phyloP scores from a whole-genome alignment of 345 rosid genomes.

The Eucalyptus leucophloia region DNA sequence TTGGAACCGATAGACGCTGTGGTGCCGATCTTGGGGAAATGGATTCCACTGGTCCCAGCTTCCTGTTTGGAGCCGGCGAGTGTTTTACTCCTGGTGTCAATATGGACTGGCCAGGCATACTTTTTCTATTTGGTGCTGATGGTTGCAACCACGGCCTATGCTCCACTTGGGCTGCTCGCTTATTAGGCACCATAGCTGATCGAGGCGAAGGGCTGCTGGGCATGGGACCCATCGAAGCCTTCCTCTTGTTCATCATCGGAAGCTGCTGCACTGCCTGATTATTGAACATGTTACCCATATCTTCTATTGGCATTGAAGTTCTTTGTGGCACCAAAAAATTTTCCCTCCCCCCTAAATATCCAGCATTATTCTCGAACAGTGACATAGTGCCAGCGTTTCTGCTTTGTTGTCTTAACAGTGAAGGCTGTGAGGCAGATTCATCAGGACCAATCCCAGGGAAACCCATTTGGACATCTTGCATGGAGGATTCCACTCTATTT shows the following conservation, averaged over 20 bases:
- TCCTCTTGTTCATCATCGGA: constrained; percentile 33
- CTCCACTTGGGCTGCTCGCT: constrained; percentile 41
- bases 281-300: constrained; percentile 9
- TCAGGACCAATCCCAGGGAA: constrained; percentile 7
- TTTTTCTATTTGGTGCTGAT: constrained; percentile 12
- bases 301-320: constrained; percentile 13
- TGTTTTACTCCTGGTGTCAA: constrained; percentile 22
- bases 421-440: constrained; percentile 1
- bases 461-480: constrained; percentile 22
- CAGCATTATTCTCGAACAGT: not conserved
- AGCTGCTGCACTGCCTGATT: constrained; percentile 20
- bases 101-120: constrained; percentile 17
- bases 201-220: constrained; percentile 12
- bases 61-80: constrained; percentile 28
- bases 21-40: constrained; percentile 24
- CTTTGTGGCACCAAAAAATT: constrained; percentile 6
- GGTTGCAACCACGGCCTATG: constrained; percentile 85
- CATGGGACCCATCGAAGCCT: constrained; percentile 30
- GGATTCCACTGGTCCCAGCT: constrained; percentile 15
- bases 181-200: constrained; percentile 25
- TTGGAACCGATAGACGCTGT: constrained; percentile 13
- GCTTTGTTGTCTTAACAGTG: constrained; percentile 4
- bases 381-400: constrained; percentile 1
- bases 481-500: constrained; percentile 16
- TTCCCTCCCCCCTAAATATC: constrained; percentile 1